phyloP scores from a whole-genome alignment of 345 rosid species.

The Citrus reticulata region DNA sequence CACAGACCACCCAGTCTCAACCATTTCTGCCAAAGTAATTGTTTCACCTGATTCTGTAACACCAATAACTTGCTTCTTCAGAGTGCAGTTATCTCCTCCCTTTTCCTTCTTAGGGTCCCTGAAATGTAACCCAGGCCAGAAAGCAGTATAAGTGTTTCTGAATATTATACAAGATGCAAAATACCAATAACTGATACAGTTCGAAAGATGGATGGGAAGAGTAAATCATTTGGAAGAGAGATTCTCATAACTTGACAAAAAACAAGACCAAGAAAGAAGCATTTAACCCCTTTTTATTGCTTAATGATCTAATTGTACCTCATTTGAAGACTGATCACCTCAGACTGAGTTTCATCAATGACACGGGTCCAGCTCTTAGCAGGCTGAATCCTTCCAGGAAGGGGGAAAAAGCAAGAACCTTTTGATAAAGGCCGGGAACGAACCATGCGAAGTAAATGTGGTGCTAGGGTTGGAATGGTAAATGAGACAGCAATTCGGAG shows the following conservation, averaged over 20 bases:
- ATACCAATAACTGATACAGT: not conserved
- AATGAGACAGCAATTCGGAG: constrained; percentile 67
- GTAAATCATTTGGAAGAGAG: not conserved
- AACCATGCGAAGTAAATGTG: constrained; percentile 50
- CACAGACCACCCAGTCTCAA: constrained; percentile 57
- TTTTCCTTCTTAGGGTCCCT: constrained; percentile 44
- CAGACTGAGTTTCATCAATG: constrained; percentile 49
- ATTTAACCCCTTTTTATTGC: not conserved
- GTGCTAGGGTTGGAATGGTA: constrained; percentile 58
- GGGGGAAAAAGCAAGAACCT: constrained; percentile 62
- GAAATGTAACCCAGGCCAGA: constrained; percentile 10
- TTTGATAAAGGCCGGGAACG: constrained; percentile 35
- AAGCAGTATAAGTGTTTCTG: constrained; percentile 8
- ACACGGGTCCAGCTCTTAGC: constrained; percentile 42
- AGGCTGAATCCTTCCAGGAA: constrained; percentile 39
- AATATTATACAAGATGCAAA: not conserved
- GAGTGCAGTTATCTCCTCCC: constrained; percentile 18
- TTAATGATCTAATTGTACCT: constrained; percentile 46
- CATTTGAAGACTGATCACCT: constrained; percentile 75
- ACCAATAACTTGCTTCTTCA: constrained; percentile 63
- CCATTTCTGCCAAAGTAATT: constrained; percentile 52
- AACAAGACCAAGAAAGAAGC: not conserved
- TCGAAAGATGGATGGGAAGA: not conserved
- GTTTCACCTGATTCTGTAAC: constrained; percentile 53
- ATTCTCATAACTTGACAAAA: not conserved